A percentile compares a stretch with the other conserved stretches of the same genome.
Evolutionary conservation across 2,329 filamentous ascomycete species (phyloP).

Genomic region (Epichloe uncinata): DNA sequence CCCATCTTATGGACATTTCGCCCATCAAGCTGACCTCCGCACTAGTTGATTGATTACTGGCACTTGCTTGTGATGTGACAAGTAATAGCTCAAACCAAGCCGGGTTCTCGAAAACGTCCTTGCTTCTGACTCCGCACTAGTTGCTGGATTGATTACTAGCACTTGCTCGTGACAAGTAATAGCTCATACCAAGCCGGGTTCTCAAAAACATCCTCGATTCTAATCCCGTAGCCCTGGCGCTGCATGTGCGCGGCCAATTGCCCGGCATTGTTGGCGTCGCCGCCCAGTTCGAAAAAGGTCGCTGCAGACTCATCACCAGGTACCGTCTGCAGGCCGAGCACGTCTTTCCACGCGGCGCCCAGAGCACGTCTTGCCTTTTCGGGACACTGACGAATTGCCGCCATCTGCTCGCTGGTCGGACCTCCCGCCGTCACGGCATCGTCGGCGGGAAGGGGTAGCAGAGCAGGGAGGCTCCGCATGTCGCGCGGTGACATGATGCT

Average conservation of each 20-base stretch:
- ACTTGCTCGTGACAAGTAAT: neutral
- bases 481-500: neutral
- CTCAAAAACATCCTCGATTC: constrained; percentile 1
- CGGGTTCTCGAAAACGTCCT: too few relatives aligned
- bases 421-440: too few relatives aligned
- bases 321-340: neutral
- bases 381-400: neutral
- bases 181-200: neutral
- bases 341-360: neutral
- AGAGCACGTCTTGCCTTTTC: neutral
- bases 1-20: too few relatives aligned
- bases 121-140: neutral
- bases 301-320: neutral
- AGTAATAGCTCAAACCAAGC: too few relatives aligned
- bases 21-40: too few relatives aligned
- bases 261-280: constrained; percentile 1
- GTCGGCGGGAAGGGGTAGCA: neutral
- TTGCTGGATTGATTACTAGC: neutral
- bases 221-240: neutral
- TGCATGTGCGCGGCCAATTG: constrained; percentile 1
- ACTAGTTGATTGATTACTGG: neutral
- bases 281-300: neutral
- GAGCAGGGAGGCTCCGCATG: neutral
- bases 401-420: neutral
- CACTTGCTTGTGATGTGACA: too few relatives aligned